phyloP scores from a whole-genome alignment of 768 basidiomycete species.

The Paxillus ammoniavirescens region DNA sequence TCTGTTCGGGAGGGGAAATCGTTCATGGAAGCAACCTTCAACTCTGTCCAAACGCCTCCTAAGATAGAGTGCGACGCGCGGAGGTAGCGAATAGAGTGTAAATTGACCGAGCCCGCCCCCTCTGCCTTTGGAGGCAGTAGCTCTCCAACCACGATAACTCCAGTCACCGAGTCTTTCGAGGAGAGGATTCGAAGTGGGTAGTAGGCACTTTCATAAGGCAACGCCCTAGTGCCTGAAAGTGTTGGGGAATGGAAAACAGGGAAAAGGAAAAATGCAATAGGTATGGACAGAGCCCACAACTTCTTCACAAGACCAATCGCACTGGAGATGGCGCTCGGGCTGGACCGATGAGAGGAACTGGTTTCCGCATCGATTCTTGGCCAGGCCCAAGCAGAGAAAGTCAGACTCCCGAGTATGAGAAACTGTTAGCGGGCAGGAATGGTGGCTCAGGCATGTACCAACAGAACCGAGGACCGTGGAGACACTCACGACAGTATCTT shows the following conservation, averaged over 20 bases:
- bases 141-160: conserved; percentile 82
- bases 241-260: conserved; percentile 51
- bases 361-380: not conserved
- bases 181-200: conserved; percentile 66
- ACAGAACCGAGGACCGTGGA: not conserved
- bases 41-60: conserved; percentile 78
- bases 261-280: conserved; percentile 37
- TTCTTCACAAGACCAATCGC: not conserved
- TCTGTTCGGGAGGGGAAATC: conserved; percentile 45
- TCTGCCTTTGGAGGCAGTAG: conserved; percentile 39
- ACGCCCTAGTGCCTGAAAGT: conserved; percentile 50
- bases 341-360: not conserved
- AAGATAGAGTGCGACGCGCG: conserved; percentile 65
- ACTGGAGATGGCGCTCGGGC: not conserved
- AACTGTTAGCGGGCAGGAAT: conserved; percentile 18
- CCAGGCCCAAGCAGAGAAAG: conserved; percentile 12
- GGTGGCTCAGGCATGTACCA: conserved; percentile 1
- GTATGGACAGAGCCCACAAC: conserved; percentile 17
- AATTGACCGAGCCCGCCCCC: conserved; percentile 23
- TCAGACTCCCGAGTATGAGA: conserved; percentile 18
- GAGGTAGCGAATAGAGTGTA: conserved; percentile 58
- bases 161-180: conserved; percentile 69
- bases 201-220: conserved; percentile 50
- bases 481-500: conserved; percentile 21
- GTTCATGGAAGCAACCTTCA: conserved; percentile 43